Base-by-base conservation (phyloP, 164 flowering plant species). In the Kalanchoe fedtschenkoi region DNA sequence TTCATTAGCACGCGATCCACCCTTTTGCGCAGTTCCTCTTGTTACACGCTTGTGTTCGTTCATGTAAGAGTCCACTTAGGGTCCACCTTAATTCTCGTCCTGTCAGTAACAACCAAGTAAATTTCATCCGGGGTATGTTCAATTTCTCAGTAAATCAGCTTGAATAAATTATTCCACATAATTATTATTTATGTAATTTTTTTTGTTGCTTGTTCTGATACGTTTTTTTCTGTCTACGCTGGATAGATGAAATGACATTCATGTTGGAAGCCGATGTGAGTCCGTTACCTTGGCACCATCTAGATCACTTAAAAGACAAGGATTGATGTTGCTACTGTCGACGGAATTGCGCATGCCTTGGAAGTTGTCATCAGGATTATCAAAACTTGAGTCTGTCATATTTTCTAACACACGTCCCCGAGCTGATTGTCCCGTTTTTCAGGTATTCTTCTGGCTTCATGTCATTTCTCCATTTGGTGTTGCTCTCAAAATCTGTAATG, bases 11-110 rank as follows among this genome's bases (percentile, higher is more conserved):
- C n/a, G n/a, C n/a, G n/a, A n/a, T n/a, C n/a, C 77, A 57, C 69
- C 72, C 6, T 72, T 58, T 60, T 64, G 8, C 19, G 79, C 83
- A 2, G 2, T 26, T 37, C 76, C 75, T 0, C n/a, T 1, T 0
- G 82, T 55, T 1, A 7, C 5, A 11, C 42, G 71, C 58, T 54
- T 19, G 15, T 74, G 24, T 41, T 78, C 76, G 19, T 70, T 77
- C 72, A 79, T 63, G 69, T 74, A 78, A 65, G 65, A 83, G 0
- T 74, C 77, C 11, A 81, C 30, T 60, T 78, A 85, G 0, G 91
- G 83, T 6, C 86, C 87, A 44, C 83, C 75, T 68, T 81, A 84
- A 43, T 80, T 69, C 72, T 82, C 91, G 63, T 85, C 87, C 85
- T 82, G 51, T 33, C 34, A 34, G 35, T 7, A 7, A 34, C 4